Base-by-base conservation (phyloP, 1,284 basidiomycete genomes). In the Xanthoconium separans region DNA sequence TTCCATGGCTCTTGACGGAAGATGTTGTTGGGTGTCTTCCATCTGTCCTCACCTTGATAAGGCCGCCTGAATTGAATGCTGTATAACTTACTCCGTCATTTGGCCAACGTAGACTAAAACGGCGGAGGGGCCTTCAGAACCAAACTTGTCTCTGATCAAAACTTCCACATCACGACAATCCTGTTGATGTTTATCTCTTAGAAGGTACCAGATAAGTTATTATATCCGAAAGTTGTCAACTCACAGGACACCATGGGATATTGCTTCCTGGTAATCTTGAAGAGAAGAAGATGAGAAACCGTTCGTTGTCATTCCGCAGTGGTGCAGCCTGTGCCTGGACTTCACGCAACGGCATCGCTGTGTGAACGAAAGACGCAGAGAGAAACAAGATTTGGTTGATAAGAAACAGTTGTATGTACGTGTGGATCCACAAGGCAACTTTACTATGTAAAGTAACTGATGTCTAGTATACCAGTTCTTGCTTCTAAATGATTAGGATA, bases 101-200 rank as follows among this genome's bases (percentile, higher is more conserved):
- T 85, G 78, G 8, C 91, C 92, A 51, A 92, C 88, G 68, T 89
- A 91, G 50, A 89, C 77, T 48, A 94, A 77, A 44, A 85, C 70
- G 11, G 78, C 89, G 29, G 79, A 76, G 20, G 87, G 87, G 20
- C 77, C 78, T 51, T 80, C 65, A 13, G 72, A 63, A 16, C 72
- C 72, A 59, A 93, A 93, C 0, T 78, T 77, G 6, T 79, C 65
- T 55, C 80, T 74, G 29, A 94, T 77, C 29, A 81, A 59, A 1
- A 70, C 63, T 56, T 93, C 89, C 29, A 94, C 85, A 33, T 68
- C 77, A 22, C 75, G 71, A 67, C 90, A 93, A 66, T 93, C 91
- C 91, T 93, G 61, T 47, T 15, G 27, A 40, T 44, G 36, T 40
- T 54, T n/a, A n/a, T 29, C 29, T 56, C 31, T 27, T 27, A 56